A percentile compares a stretch with the other conserved stretches of the same genome.
phyloP scores from a whole-genome alignment of 305 asterid species.

The Fraxinus floribunda region DNA sequence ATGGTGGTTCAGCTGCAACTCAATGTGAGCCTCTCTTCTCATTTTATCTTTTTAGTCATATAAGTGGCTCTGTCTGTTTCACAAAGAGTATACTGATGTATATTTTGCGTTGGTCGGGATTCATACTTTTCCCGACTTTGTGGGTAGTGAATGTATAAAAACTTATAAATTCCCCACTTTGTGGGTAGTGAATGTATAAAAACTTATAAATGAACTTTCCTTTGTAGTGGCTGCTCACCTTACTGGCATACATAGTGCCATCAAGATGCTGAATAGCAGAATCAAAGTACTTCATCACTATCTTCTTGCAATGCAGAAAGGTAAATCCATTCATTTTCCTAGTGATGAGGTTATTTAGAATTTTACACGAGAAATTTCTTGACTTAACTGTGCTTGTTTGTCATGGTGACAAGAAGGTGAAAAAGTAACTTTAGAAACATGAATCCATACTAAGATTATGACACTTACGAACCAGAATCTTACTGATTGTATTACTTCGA shows the following conservation, averaged over 20 bases:
- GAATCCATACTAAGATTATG: background rate
- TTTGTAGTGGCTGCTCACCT: constrained; percentile 91
- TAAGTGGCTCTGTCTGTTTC: constrained; percentile 1
- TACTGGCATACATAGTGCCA: constrained; percentile 91
- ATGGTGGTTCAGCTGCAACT: constrained; percentile 82
- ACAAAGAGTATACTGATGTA: background rate
- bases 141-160: background rate
- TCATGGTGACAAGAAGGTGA: background rate
- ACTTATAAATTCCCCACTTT: background rate
- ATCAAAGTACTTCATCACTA: constrained; percentile 83
- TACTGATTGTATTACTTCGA: background rate
- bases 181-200: background rate
- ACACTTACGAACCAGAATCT: background rate
- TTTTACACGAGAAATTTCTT: background rate
- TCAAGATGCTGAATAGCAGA: constrained; percentile 92
- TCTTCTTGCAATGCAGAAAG: constrained; percentile 85
- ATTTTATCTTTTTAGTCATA: constrained; percentile 8
- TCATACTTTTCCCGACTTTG: background rate
- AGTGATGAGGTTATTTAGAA: background rate
- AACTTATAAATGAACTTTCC: constrained; percentile 11
- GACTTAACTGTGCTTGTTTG: background rate
- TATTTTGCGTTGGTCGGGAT: background rate
- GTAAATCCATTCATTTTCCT: constrained; percentile 32
- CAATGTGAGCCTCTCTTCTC: constrained; percentile 43
- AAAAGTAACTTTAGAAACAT: background rate